Base-by-base conservation (phyloP, 2,329 filamentous ascomycete genomes). In the Aspergillus sp. region DNA sequence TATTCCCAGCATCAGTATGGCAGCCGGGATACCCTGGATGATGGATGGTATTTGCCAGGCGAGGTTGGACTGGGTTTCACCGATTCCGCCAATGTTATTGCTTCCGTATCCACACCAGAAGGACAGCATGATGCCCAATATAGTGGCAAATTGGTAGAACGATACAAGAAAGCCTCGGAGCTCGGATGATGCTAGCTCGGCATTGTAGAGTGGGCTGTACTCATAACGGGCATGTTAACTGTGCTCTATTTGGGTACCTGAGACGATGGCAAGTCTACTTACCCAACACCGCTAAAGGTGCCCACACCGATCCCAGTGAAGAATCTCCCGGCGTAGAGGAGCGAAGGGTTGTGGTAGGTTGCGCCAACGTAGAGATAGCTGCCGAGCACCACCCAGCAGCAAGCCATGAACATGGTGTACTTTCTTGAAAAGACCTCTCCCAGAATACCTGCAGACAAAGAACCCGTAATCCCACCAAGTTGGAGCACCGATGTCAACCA, bases 401-500 rank as follows among this genome's bases (percentile, higher is more conserved):
- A 81, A 65, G 79, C 81, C n/a, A 81, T 72, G 21, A 81, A 70
- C 59, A 84, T 81, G 31, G 78, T 78, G 60, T 79, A 81, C 62
- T 82, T 82, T 52, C 82, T 70, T 1, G 79, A 82, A 44, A 81
- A 75, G 57, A 77, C 78, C 60, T 84, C 81, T 4, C 80, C 80
- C 21, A 82, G 68, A 60, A 77, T 80, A 48, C 77, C 77, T 31
- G 76, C 73, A 35, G 74, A 71, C 9, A 80, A 56, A 2, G 76
- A 76, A 33, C 77, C 73, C 4, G 75, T 58, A 14, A 81, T 69
- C 33, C 80, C 81, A 37, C 81, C 81, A 8, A 83, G 66, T 61
- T 82, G 79, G 17, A 83, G 76, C 72, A 82, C 79, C 3, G 81
- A 81, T 15, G 81, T 83, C 64, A 83, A 67, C 73, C 74, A 76